Evolutionary conservation across 768 basidiomycete genomes (phyloP).

Genomic region (Lactifluus echinatus): DNA sequence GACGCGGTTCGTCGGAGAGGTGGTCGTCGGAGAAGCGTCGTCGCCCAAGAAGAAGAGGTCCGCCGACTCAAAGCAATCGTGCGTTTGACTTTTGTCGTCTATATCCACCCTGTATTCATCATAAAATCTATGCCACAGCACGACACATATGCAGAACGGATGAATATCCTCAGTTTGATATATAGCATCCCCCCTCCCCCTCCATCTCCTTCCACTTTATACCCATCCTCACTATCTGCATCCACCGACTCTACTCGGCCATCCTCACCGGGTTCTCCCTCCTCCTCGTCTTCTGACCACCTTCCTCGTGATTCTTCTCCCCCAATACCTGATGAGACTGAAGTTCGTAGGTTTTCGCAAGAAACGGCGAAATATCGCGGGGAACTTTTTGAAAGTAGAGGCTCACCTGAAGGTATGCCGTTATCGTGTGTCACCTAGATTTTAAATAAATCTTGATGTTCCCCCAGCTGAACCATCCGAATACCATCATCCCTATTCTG

Average conservation of each 20-base stretch:
- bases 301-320: constrained; percentile 25
- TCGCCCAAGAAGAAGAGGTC: constrained; percentile 90
- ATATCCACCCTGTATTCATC: background rate
- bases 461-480: constrained; percentile 4
- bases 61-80: constrained; percentile 81
- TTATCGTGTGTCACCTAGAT: background rate
- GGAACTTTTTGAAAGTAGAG: constrained; percentile 10
- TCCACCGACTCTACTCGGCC: constrained; percentile 45
- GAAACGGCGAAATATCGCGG: constrained; percentile 22
- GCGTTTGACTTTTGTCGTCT: constrained; percentile 31
- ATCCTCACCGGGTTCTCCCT: constrained; percentile 43
- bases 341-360: constrained; percentile 18
- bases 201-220: constrained; percentile 49
- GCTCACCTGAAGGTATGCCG: constrained; percentile 6
- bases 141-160: constrained; percentile 90
- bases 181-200: constrained; percentile 78
- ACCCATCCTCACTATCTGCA: constrained; percentile 35
- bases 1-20: constrained; percentile 49
- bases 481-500: constrained; percentile 23
- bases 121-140: constrained; percentile 42
- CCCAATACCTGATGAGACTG: constrained; percentile 24
- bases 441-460: background rate
- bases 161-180: constrained; percentile 85
- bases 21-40: constrained; percentile 64
- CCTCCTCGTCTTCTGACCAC: constrained; percentile 40